A percentile compares a stretch with the other conserved stretches of the same genome.
Evolutionary conservation across 2,329 filamentous ascomycete species (phyloP).

Genomic region (Orbilia oligospora): DNA sequence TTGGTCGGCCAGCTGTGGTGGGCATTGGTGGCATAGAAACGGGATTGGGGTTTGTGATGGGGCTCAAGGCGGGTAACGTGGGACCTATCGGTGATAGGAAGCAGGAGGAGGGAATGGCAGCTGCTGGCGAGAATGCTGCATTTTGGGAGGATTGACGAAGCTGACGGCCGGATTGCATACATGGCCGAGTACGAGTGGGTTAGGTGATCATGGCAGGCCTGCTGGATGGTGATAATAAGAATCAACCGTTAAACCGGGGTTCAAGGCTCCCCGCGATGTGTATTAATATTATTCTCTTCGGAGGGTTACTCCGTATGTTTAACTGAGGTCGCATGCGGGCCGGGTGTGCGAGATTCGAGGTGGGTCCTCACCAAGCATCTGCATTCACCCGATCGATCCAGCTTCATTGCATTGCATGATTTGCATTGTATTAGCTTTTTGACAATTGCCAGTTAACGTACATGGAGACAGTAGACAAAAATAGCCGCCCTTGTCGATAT

Average conservation of each 20-base stretch:
- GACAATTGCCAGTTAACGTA: slow-evolving; percentile 5
- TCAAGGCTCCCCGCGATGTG: neutral
- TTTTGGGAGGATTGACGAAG: slow-evolving; percentile 39
- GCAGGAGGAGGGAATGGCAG: slow-evolving; percentile 3
- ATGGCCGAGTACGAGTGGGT: slow-evolving; percentile 31
- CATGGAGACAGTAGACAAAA: neutral
- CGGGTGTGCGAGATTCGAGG: slow-evolving; percentile 3
- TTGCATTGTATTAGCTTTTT: slow-evolving; percentile 14
- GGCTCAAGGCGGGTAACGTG: neutral
- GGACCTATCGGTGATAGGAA: slow-evolving; percentile 4
- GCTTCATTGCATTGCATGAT: slow-evolving; percentile 34
- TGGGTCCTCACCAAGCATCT: slow-evolving; percentile 9
- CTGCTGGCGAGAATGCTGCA: slow-evolving; percentile 43
- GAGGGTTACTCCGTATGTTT: neutral
- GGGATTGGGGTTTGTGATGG: slow-evolving; percentile 7
- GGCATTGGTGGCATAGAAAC: slow-evolving; percentile 30
- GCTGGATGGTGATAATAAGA: slow-evolving; percentile 12
- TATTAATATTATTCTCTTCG: slow-evolving; percentile 2
- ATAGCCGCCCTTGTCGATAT: slow-evolving; percentile 26
- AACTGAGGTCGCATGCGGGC: slow-evolving; percentile 1
- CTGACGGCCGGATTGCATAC: slow-evolving; percentile 48
- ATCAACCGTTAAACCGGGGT: neutral
- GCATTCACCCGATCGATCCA: neutral
- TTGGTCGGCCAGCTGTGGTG: slow-evolving; percentile 43
- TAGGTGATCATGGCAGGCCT: slow-evolving; percentile 40